Evolutionary conservation across 495 filamentous ascomycete species (phyloP).

Genomic region (Neurospora sublineolata): DNA sequence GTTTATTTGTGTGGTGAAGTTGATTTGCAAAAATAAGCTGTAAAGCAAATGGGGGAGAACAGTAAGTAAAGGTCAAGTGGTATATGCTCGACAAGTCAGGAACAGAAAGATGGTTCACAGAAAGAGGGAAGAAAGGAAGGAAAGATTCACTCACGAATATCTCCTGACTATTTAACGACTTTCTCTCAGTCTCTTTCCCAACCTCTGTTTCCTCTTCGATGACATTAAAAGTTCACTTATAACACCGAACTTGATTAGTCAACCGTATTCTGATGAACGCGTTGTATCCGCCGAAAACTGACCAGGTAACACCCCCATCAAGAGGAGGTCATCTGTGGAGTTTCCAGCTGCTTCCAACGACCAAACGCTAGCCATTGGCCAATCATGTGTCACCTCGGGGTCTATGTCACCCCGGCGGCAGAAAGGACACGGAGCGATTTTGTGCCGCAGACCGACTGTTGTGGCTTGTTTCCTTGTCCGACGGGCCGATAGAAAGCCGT

Average conservation of each 20-base stretch:
- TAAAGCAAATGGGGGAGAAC: neutral
- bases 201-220: neutral
- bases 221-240: neutral
- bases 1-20: neutral
- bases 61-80: neutral
- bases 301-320: neutral
- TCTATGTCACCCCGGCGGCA: neutral
- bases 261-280: neutral
- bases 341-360: neutral
- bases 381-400: neutral
- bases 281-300: neutral
- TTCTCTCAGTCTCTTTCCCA: neutral
- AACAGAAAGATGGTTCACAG: neutral
- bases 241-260: neutral
- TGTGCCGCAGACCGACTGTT: neutral
- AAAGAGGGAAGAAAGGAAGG: neutral
- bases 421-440: neutral
- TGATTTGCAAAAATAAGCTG: neutral
- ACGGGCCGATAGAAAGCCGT: neutral
- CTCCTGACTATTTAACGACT: neutral
- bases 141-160: neutral
- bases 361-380: neutral
- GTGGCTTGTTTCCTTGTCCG: neutral
- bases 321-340: neutral
- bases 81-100: neutral